Conservation (phyloP, 208 protist genomes). For the Trypanosoma grayi region DNA sequence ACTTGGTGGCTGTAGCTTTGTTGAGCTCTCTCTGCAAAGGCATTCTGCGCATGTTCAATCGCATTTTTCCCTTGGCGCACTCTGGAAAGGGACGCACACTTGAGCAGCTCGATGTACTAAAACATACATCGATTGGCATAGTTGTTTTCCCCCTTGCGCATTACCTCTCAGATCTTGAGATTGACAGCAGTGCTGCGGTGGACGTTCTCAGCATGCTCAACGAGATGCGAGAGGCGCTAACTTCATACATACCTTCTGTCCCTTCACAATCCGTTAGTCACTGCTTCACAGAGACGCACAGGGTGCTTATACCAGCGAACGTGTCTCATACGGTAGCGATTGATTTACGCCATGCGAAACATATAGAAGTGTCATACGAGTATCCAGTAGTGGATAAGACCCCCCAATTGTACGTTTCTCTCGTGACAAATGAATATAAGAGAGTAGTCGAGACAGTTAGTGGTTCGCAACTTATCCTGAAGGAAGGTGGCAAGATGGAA, state of each 20-base stretch:
- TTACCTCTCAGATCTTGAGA: constrained; percentile 62
- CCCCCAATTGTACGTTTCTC: constrained; percentile 21
- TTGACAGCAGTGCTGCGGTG: constrained; percentile 48
- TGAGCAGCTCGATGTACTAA: constrained; percentile 37
- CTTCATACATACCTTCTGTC: background rate
- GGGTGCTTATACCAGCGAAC: constrained; percentile 41
- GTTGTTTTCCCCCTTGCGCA: constrained; percentile 79
- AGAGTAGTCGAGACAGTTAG: constrained; percentile 16
- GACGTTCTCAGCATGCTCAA: constrained; percentile 64
- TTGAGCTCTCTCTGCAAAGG: constrained; percentile 66
- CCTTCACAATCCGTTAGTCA: constrained; percentile 13
- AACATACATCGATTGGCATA: constrained; percentile 72
- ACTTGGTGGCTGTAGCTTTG: constrained; percentile 69
- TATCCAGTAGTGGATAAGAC: constrained; percentile 15
- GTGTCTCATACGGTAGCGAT: constrained; percentile 37
- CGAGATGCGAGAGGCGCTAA: constrained; percentile 42
- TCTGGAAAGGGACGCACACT: background rate
- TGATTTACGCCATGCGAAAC: constrained; percentile 57
- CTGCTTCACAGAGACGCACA: constrained; percentile 59
- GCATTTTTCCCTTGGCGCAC: constrained; percentile 24
- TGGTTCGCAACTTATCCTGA: constrained; percentile 20
- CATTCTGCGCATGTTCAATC: constrained; percentile 55
- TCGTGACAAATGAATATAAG: constrained; percentile 34
- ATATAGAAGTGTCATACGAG: constrained; percentile 42
- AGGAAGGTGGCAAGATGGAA: constrained; percentile 34